Base-by-base conservation (phyloP, 257 asterid species). In the Salvia miltiorrhiza region DNA sequence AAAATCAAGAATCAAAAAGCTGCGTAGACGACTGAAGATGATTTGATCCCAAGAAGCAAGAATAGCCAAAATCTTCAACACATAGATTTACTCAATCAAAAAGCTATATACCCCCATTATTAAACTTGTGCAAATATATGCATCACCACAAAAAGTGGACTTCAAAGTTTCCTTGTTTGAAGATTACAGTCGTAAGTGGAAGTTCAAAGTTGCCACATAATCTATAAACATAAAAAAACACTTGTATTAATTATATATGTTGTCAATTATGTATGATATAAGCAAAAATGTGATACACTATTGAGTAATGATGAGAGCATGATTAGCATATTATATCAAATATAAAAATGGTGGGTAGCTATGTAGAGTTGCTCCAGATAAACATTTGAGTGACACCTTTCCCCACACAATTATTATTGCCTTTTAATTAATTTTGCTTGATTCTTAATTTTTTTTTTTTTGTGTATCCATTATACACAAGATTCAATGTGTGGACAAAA, bases 221-320 rank as follows among this genome's bases (percentile, higher is more conserved):
- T 19, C 7, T 30, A 26, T 57, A 43, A 30, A 44, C 23, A 43
- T 43, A 21, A 7, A 13, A 20, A 50, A 50, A 50, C 28, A 50
- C 3, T 53, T 23, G 17, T 11, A 26, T 55, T 26, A 40, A 68
- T 12, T 39, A 11, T 19, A 5, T 62, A 55, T 61, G 44, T 62
- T 75, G 75, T 62, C 79, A 59, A 75, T 53, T 63, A 75, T 62
- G 13, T 28, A 63, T 76, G 76, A 63, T 56, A 62, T 58, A 53
- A 60, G 75, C 56, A 56, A 39, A 70, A 70, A 66, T 73, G 39
- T 16, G 57, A 48, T 65, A 52, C 49, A 57, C 39, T 48, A 67
- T 70, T 68, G 68, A 33, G 74, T 73, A 87, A 84, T 85, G 54
- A 84, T 85, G 90, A 76, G 73, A 35, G 41, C 81, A 85, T 85